Base-by-base conservation (phyloP, 2,329 filamentous ascomycete genomes). In the Arthrobotrys iridis region DNA sequence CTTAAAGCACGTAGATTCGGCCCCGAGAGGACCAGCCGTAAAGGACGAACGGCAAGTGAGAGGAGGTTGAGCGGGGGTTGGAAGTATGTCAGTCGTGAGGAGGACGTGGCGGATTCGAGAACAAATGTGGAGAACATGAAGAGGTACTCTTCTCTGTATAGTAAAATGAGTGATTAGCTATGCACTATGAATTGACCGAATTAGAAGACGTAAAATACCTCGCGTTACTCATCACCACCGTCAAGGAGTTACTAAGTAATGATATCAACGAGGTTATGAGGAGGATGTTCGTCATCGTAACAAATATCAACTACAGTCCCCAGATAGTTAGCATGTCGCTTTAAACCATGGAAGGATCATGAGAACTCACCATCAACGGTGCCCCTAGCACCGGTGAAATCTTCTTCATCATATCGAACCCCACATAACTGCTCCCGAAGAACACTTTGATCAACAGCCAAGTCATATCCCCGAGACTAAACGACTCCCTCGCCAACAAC, bases 361-460 rank as follows among this genome's bases (percentile, higher is more conserved):
- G 8, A 18, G 26, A 55, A 57, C 71, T 71, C 73, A 86, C 83
- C 85, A 87, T 87, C 20, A 87, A 81, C 15, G 85, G 84, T 11
- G 85, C 83, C 2, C 85, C 85, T 33, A 87, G 82, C 48, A 84
- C 82, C 35, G 85, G 85, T 37, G 85, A 86, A 73, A 84, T 84
- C 78, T 77, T 50, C 50, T 67, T 63, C 60, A 62, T 75, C 71
- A 68, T 68, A 58, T 75, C 63, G 80, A 94, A 93, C 46, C 91
- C 91, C 55, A 93, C 85, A 79, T 88, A 91, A 80, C 87, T 90
- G 15, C 89, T 90, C 8, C 91, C 91, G 80, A 92, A 93, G 81
- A 93, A 93, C 60, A 93, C 92, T 81, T 92, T 92, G 77, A 91
- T 90, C 66, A 93, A 82, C 77, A 91, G 89, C 86, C 90, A 90